Percentiles rank a stretch among this genome's conserved stretches.
Conservation (phyloP, 345 rosid species). For the Luvunga scandens region DNA sequence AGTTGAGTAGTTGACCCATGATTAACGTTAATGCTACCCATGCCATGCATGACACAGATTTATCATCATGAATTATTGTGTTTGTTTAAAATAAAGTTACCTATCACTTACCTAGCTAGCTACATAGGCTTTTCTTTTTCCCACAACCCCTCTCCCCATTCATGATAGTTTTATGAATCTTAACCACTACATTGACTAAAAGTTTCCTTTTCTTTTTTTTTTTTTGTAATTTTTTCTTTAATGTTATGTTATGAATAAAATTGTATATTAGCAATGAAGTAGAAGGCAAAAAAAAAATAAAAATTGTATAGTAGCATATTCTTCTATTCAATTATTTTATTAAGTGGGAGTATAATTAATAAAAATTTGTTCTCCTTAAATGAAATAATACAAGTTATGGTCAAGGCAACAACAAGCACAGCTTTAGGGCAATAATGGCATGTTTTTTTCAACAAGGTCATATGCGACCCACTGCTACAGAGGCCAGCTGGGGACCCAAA, state of each 20-base stretch:
- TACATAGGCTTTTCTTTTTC: neutral
- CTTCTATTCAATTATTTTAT: no score
- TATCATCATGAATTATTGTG: conserved; percentile 6
- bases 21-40: neutral
- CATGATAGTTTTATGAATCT: neutral
- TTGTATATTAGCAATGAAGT: no score
- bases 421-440: conserved; percentile 29
- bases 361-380: conserved; percentile 12
- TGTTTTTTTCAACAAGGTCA: neutral
- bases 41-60: neutral
- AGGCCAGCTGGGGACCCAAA: conserved; percentile 13
- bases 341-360: no score
- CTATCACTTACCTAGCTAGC: conserved; percentile 4
- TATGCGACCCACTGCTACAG: conserved; percentile 7
- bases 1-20: conserved; percentile 11
- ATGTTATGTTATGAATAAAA: no score
- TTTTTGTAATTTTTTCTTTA: no score
- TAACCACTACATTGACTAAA: neutral
- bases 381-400: conserved; percentile 24
- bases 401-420: conserved; percentile 30
- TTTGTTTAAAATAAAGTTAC: conserved; percentile 2
- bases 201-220: neutral
- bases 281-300: no score
- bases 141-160: neutral
- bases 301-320: no score